Percentiles rank a stretch among this genome's conserved stretches.
Evolutionary conservation across 2,329 filamentous ascomycete species (phyloP).

Genomic region (Xylariales sp.): DNA sequence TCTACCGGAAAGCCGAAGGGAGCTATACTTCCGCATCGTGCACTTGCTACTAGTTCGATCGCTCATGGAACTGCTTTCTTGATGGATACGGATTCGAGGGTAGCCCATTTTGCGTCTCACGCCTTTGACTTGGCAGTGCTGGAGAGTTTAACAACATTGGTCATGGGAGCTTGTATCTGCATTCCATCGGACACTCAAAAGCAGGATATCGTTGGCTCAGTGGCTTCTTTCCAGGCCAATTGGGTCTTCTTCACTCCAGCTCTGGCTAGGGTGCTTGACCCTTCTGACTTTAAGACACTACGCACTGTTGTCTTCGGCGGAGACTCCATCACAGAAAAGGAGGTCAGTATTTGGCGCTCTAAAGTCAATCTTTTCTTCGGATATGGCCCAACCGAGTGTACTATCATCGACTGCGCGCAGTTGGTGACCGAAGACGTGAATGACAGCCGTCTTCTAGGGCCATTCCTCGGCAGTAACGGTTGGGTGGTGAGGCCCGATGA

Average conservation of each 20-base stretch:
- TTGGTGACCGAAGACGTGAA: conserved; percentile 4
- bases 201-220: conserved; percentile 46
- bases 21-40: no score
- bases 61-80: conserved; percentile 5
- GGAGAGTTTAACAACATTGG: conserved; percentile 53
- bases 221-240: conserved; percentile 38
- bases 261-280: conserved; percentile 38
- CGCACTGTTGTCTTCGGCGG: conserved; percentile 42
- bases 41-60: conserved; percentile 13
- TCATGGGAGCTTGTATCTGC: conserved; percentile 53
- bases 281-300: conserved; percentile 38
- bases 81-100: conserved; percentile 32
- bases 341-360: conserved; percentile 32
- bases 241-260: conserved; percentile 43
- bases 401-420: conserved; percentile 2
- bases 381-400: conserved; percentile 34
- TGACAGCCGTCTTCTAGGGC: conserved; percentile 17
- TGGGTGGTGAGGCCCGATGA: conserved; percentile 55
- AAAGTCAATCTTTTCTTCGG: conserved; percentile 27
- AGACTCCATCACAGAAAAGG: conserved; percentile 48
- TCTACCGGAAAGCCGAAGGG: no score
- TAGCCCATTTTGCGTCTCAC: conserved; percentile 47
- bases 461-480: background rate
- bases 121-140: conserved; percentile 54
- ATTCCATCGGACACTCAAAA: conserved; percentile 53